Base-by-base conservation (phyloP, 345 rosid species). In the Clarkia xantiana region DNA sequence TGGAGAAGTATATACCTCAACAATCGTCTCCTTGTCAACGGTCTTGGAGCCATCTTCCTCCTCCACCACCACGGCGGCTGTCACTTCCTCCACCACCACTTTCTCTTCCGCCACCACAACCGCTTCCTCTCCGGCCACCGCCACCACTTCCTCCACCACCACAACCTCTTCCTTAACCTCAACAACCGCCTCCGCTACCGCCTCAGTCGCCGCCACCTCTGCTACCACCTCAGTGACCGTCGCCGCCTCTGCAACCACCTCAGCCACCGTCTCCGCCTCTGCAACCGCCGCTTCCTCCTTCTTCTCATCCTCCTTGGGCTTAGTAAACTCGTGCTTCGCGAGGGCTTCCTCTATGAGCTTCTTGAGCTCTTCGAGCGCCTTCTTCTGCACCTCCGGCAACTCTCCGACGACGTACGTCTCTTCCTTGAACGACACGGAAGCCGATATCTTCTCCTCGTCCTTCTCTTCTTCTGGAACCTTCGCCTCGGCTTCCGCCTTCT, bases 21-120 rank as follows among this genome's bases (percentile, higher is more conserved):
- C 81, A 6, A 88, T 75, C 0, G 95, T 74, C 65, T 88, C 97
- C 57, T 84, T 82, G 29, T 88, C 97, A 1, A 84, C 94, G 0
- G 83, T 80, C 64, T 80, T 84, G 63, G 91, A 69, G 40, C 89
- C 93, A 14, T 86, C 93, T 18, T 76, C 91, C 60, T 49, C 68
- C n/a, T 52, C 58, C 16, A 52, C 67, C 23, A 44, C 58, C 19
- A 16, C 72, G 2, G 62, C 45, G 22, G 55, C 57, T 6, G 47
- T 53, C 11, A 65, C 47, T 10, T 48, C 42, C 9, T 22, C 15
- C 42, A 20, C 58, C 45, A 13, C 53, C 19, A 29, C 46, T 40
- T 17, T 0, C 55, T 53, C 58, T 53, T 25, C 57, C 25, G 45
- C 45, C 41, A 44, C 52, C 16, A 42, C 43, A 2, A 55, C 51